Evolutionary conservation across 192 early-diverging fungal genomes (phyloP).

Genomic region (Backusella morwellensis): DNA sequence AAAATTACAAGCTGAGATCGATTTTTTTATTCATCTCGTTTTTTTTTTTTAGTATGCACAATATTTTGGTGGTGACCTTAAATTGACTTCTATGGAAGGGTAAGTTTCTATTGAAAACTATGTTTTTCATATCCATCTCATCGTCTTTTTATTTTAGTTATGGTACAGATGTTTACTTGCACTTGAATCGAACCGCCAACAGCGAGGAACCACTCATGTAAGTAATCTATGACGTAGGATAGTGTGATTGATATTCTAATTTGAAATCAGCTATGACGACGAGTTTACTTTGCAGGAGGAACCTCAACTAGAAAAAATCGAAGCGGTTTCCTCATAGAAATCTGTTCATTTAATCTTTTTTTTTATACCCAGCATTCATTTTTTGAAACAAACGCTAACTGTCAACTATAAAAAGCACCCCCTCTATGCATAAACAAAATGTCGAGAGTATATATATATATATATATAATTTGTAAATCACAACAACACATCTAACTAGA

Average conservation of each 20-base stretch:
- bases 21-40: neutral
- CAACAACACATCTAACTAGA: neutral
- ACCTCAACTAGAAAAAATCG: neutral
- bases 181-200: conserved; percentile 85
- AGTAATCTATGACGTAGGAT: neutral
- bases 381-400: neutral
- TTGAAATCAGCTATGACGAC: neutral
- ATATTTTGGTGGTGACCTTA: conserved; percentile 96
- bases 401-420: neutral
- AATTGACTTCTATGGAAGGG: conserved; percentile 94
- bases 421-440: neutral
- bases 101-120: conserved; percentile 32
- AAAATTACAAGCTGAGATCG: neutral
- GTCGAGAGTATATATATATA: neutral
- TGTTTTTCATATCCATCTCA: neutral
- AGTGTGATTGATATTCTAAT: neutral
- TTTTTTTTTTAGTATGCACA: conserved; percentile 70
- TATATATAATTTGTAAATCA: neutral
- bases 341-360: neutral
- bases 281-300: neutral
- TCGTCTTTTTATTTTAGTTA: conserved; percentile 38
- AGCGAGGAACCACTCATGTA: conserved; percentile 83
- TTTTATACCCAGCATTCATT: neutral
- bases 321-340: neutral
- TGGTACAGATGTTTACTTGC: conserved; percentile 94